Conservation (phyloP, 2,329 filamentous ascomycete species). For the Amesomyces nigricolor region DNA sequence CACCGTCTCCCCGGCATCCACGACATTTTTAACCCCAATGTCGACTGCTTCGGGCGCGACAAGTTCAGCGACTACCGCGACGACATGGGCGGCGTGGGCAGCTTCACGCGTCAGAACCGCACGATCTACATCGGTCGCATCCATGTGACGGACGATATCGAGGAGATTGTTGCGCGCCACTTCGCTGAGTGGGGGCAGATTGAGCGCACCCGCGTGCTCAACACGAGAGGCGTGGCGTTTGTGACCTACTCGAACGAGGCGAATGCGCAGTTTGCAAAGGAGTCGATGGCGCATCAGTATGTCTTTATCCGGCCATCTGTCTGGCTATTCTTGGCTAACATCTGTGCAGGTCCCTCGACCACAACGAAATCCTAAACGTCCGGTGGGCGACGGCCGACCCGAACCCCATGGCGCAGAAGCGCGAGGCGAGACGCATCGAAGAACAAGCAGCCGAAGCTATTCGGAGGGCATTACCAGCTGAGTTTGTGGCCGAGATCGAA, state of each 20-base stretch:
- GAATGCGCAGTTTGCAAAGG: conserved; percentile 85
- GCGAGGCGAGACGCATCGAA: conserved; percentile 82
- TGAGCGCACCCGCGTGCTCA: conserved; percentile 82
- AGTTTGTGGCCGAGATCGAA: conserved; percentile 90
- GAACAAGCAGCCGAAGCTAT: conserved; percentile 96
- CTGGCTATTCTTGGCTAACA: not conserved
- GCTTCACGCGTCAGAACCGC: conserved; percentile 87
- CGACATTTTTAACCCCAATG: conserved; percentile 87
- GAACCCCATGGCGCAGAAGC: conserved; percentile 88
- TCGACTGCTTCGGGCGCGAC: conserved; percentile 92
- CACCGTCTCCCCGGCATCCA: conserved; percentile 82
- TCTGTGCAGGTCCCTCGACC: conserved; percentile 55
- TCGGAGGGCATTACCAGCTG: conserved; percentile 75
- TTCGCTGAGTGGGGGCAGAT: conserved; percentile 96
- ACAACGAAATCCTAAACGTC: conserved; percentile 89
- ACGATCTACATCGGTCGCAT: conserved; percentile 92
- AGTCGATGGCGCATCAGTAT: conserved; percentile 90
- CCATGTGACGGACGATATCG: conserved; percentile 93
- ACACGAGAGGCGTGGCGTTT: conserved; percentile 84
- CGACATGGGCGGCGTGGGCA: conserved; percentile 96
- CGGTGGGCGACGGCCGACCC: conserved; percentile 96
- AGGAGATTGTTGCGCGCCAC: conserved; percentile 90
- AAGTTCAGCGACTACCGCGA: conserved; percentile 91
- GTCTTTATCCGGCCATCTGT: not conserved
- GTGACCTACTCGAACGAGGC: conserved; percentile 76